Percentiles rank a stretch among this genome's conserved stretches.
These are phyloP conservation scores for Alternaria sp. DNA, from an alignment of 2,329 filamentous ascomycete species.

Conservation along the genomic window DNA sequence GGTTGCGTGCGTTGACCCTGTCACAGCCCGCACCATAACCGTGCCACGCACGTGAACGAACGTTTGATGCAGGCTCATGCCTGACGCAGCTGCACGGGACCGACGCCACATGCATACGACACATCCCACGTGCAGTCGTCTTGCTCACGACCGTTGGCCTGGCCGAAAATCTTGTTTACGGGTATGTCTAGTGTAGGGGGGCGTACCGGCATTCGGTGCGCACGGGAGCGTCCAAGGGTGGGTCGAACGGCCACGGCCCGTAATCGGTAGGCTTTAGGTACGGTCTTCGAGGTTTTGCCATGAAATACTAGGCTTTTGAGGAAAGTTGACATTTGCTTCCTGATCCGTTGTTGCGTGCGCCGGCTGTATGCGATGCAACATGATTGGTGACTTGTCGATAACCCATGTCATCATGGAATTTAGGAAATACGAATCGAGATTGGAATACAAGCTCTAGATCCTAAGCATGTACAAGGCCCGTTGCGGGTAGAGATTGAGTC, in stretches of 20 bases:
- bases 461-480: neutral
- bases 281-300: neutral
- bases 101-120: neutral
- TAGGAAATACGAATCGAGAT: neutral
- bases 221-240: conserved; percentile 18
- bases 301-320: neutral
- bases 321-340: neutral
- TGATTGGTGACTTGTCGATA: neutral
- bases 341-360: conserved; percentile 13
- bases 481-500: neutral
- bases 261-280: conserved; percentile 11
- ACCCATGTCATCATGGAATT: neutral
- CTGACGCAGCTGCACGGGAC: neutral
- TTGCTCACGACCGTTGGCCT: neutral
- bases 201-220: conserved; percentile 14
- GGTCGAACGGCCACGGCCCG: conserved; percentile 27
- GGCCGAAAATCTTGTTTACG: neutral
- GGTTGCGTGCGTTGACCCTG: conserved; percentile 4
- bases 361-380: neutral
- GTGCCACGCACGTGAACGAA: conserved; percentile 8
- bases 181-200: conserved; percentile 1
- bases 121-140: neutral
- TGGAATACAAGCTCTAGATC: neutral
- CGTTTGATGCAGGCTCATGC: conserved; percentile 4
- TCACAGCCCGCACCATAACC: neutral